Conservation (phyloP, 1,284 basidiomycete species). For the Somion occarium region DNA sequence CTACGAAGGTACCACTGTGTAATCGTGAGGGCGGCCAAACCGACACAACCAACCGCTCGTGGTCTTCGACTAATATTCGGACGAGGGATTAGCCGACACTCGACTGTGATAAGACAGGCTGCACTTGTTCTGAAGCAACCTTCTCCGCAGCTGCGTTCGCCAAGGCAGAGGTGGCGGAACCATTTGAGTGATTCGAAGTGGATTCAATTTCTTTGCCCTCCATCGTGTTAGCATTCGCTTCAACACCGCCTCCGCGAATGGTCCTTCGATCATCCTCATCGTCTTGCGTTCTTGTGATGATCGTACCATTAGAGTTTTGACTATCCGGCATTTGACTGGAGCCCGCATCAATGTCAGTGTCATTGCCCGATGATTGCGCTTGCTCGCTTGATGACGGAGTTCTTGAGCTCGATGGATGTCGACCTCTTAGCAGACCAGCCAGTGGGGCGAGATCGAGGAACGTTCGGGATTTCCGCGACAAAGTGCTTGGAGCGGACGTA, state of each 20-base stretch:
- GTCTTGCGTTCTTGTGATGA: conserved; percentile 6
- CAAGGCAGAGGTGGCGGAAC: not conserved
- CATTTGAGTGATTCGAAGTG: not conserved
- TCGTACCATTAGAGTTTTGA: conserved; percentile 2
- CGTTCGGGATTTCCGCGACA: conserved; percentile 35
- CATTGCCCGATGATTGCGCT: not conserved
- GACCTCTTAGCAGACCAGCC: conserved; percentile 57
- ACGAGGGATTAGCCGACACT: not conserved
- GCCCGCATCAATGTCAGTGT: not conserved
- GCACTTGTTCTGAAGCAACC: not conserved
- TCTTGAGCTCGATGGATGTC: conserved; percentile 43
- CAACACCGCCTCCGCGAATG: conserved; percentile 32
- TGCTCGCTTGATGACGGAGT: conserved; percentile 22
- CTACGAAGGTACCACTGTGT: not conserved
- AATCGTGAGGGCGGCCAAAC: not conserved
- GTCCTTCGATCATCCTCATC: conserved; percentile 57
- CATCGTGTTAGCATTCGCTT: not conserved
- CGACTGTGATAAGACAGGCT: not conserved
- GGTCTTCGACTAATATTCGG: not conserved
- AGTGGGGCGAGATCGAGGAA: conserved; percentile 59
- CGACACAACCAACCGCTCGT: no score
- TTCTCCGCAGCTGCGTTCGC: not conserved
- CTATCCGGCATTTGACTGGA: not conserved
- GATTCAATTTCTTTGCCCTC: no score
- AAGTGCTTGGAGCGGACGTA: conserved; percentile 16